Conservation (phyloP, 2,329 filamentous ascomycete genomes). For the Domatiomyces catenatus region DNA sequence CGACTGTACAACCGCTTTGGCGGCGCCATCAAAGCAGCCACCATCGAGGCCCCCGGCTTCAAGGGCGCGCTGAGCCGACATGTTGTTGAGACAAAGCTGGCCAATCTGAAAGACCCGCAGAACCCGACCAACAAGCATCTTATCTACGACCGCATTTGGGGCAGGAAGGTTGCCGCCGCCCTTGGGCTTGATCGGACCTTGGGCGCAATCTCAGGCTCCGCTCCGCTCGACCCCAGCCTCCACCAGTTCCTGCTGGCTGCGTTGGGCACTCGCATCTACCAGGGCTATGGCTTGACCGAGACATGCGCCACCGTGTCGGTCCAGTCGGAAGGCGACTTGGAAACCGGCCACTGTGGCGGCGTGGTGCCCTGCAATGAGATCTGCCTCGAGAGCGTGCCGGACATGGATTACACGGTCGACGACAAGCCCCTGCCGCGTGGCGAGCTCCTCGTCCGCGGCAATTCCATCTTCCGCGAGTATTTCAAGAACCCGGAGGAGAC, state of each 20-base stretch:
- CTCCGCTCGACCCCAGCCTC: constrained; percentile 74
- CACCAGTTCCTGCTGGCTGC: constrained; percentile 79
- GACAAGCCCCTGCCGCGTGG: constrained; percentile 84
- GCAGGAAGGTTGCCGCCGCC: constrained; percentile 67
- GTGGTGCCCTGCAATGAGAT: constrained; percentile 53
- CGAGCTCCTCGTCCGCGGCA: constrained; percentile 70
- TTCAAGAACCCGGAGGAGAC: constrained; percentile 85
- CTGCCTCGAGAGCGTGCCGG: constrained; percentile 73
- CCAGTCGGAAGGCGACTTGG: constrained; percentile 57
- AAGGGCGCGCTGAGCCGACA: constrained; percentile 68
- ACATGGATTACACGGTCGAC: constrained; percentile 79
- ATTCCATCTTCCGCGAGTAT: constrained; percentile 71
- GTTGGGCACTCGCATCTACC: constrained; percentile 61
- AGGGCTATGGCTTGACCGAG: constrained; percentile 91
- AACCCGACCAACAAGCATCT: constrained; percentile 40
- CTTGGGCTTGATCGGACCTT: constrained; percentile 62
- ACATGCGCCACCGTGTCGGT: constrained; percentile 64
- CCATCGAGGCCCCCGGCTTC: constrained; percentile 62
- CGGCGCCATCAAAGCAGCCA: constrained; percentile 62
- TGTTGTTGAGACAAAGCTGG: constrained; percentile 64
- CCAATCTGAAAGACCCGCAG: constrained; percentile 40
- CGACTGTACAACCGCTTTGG: constrained; percentile 85
- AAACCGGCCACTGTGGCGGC: constrained; percentile 65
- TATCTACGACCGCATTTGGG: constrained; percentile 58
- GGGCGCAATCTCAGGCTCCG: constrained; percentile 73